A percentile compares a stretch with the other conserved stretches of the same genome.
Conservation (phyloP, 495 filamentous ascomycete species). For the Penicillium lividum region DNA sequence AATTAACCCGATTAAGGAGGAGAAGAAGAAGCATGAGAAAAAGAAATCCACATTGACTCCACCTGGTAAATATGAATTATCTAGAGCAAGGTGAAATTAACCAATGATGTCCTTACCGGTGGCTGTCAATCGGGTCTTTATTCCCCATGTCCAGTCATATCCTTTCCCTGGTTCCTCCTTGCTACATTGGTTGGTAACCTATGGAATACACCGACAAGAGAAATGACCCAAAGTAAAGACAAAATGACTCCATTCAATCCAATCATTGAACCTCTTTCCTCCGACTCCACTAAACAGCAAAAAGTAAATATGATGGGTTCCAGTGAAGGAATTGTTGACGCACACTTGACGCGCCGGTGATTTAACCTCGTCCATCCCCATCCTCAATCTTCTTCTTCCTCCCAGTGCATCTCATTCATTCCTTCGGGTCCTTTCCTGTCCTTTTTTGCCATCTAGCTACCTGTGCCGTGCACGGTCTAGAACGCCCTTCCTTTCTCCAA, state of each 20-base stretch:
- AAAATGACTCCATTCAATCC: neutral
- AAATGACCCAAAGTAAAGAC: neutral
- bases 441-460: constrained; percentile 26
- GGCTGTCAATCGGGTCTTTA: constrained; percentile 12
- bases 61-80: neutral
- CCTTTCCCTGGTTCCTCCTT: constrained; percentile 17
- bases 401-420: constrained; percentile 18
- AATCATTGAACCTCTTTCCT: neutral
- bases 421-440: constrained; percentile 19
- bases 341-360: constrained; percentile 12
- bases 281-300: neutral
- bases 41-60: neutral
- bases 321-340: constrained; percentile 16
- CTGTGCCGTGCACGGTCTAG: constrained; percentile 45
- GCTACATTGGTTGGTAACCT: constrained; percentile 5
- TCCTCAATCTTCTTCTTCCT: constrained; percentile 7
- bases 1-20: neutral
- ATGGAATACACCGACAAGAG: constrained; percentile 1
- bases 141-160: constrained; percentile 13
- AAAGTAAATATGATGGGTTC: constrained; percentile 2
- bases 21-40: neutral
- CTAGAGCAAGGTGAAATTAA: neutral
- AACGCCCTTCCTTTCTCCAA: constrained; percentile 26
- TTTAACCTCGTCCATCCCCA: constrained; percentile 16
- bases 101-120: constrained; percentile 13